Percentiles rank a stretch among this genome's conserved stretches.
These are phyloP conservation scores for Cytidiella melzeri DNA, from an alignment of 768 basidiomycete species.

Conservation along the genomic window DNA sequence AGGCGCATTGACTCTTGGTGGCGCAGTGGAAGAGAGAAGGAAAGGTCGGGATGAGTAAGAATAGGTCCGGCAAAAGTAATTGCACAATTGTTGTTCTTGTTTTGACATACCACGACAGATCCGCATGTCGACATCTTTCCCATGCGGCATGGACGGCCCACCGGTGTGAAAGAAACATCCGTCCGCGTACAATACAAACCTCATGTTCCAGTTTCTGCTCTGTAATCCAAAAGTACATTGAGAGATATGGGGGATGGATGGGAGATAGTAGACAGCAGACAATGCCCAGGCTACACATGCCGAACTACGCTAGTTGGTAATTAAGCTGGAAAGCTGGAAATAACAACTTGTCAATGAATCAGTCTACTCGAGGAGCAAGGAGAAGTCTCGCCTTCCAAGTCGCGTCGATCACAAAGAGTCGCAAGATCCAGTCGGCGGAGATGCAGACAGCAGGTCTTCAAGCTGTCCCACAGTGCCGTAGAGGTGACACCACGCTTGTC, in stretches of 20 bases:
- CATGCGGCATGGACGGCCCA: too few relatives aligned
- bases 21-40: not conserved
- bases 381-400: slow-evolving; percentile 60
- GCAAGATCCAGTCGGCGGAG: slow-evolving; percentile 76
- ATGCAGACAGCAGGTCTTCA: slow-evolving; percentile 78
- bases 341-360: too few relatives aligned
- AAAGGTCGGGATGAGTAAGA: not conserved
- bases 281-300: slow-evolving; percentile 1
- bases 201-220: too few relatives aligned
- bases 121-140: too few relatives aligned
- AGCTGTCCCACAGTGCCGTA: slow-evolving; percentile 78
- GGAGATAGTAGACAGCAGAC: too few relatives aligned
- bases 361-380: too few relatives aligned
- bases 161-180: too few relatives aligned
- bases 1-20: not conserved
- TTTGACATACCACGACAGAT: not conserved
- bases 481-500: slow-evolving; percentile 69
- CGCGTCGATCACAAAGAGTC: slow-evolving; percentile 59
- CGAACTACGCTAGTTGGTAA: slow-evolving; percentile 2
- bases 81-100: too few relatives aligned
- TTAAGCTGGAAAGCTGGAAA: slow-evolving; percentile 6
- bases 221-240: too few relatives aligned
- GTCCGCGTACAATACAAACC: too few relatives aligned
- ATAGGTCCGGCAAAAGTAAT: too few relatives aligned
- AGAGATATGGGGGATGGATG: too few relatives aligned